Base-by-base conservation (phyloP, 306 rosid species). In the Trifolium dubium region DNA sequence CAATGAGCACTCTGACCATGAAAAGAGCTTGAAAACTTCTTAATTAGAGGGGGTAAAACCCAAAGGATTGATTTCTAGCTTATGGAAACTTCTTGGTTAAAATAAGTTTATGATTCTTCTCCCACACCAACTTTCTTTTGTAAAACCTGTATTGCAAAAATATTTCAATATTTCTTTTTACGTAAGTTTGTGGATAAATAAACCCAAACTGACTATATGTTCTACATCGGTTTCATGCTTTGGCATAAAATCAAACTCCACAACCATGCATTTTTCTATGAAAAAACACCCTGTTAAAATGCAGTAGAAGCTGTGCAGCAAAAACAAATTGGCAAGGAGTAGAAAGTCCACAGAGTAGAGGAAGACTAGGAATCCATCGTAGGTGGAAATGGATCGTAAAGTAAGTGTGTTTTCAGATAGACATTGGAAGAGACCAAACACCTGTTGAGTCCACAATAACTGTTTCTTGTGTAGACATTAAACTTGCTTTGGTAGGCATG, bases 231-330 rank as follows among this genome's bases (percentile, higher is more conserved):
- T 23, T 23, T n/a, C 8, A 14, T 34, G 50, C 47, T 17, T 61
- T 14, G 60, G 37, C 10, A 79, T 64, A 23, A 67, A 77, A 17
- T 35, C 65, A 44, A 61, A 46, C 63, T 18, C 63, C 62, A 59
- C 31, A 14, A n/a, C 51, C 44, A 32, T 28, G 69, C 51, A 23
- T 23, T 43, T 64, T 13, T 64, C 64, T 5, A 4, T 28, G 46
- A 29, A 41, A 65, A 37, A 29, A 23, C 34, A 66, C 8, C 12
- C 12, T 3, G 44, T 17, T 64, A 75, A 65, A 31, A 63, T 40
- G 46, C 46, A 5, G 64, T 23, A 23, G 23, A 23, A 23, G 23
- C 23, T 23, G 23, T 23, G 23, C 23, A 23, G 23, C 43, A 37
- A 9, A 35, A 53, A 65, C 28, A 75, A 55, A n/a, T 30, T 31